Base-by-base conservation (phyloP, 495 filamentous ascomycete species). In the Aspergillus indologenus region DNA sequence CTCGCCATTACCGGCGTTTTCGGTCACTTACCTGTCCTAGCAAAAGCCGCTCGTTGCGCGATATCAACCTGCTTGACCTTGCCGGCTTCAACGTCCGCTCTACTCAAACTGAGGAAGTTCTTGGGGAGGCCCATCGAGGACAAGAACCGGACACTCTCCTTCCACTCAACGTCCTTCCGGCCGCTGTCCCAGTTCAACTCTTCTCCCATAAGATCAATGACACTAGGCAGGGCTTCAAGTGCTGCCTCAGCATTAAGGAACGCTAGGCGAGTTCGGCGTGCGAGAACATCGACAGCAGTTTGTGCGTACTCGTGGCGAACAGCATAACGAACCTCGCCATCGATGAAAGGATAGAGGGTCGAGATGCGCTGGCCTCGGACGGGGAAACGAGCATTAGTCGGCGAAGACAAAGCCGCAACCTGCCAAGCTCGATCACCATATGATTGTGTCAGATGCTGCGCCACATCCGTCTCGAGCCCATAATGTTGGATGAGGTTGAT, bases 401-500 rank as follows among this genome's bases (percentile, higher is more conserved):
- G 89, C 7, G 83, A 78, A 58, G 87, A 92, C 42, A 98, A 77
- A 15, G 89, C 87, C 11, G 91, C 94, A 15, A 98, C 94, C 19
- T 90, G 90, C 94, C 94, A 98, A 22, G 94, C 92, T 26, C 94
- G 86, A 74, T 98, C 94, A 65, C 94, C 94, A 68, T 98, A 98
- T 45, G 92, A 90, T 60, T 86, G 80, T 1, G 88, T 88, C 19
- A 98, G 82, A 73, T 98, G 92, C 74, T 91, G 87, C 17, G 94
- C 94, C 19, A 98, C 92, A 64, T 96, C 91, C 45, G 90, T 97
- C 73, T 98, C 94, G 59, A 98, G 75, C 59, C 94, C 94, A 68
- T 91, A 98, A 76, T 96, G 91, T 71, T 98, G 94, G 71, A 98
- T 96, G 12, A 98, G 81, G 74, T 96, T 93, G 83, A 98, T 98